Base-by-base conservation (phyloP, 768 basidiomycete genomes). In the Auriscalpium vulgare region DNA sequence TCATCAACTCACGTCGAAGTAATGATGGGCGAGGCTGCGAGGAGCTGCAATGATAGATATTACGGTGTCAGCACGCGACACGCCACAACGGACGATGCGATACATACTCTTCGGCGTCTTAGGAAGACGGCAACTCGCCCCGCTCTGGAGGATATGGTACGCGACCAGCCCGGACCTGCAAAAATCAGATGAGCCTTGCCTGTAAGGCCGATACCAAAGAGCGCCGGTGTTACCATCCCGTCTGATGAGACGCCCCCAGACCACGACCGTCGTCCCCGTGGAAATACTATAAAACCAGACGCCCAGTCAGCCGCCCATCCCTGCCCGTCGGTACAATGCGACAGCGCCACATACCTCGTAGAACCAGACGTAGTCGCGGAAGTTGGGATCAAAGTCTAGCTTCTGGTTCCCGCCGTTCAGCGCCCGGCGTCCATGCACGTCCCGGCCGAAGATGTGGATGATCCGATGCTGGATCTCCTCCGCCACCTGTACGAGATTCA, bases 391-490 rank as follows among this genome's bases (percentile, higher is more conserved):
- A 56, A 80, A 77, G 69, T 99, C 91, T 61, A 99, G 73, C 68
- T 85, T 89, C 37, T 81, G 76, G 65, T 88, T 88, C 8, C 92
- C 92, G 17, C 95, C 97, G 66, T 99, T 98, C 16, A 87, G 88
- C 0, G 97, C 94, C 43, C 97, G 78, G 58, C 82, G 79, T 10
- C 95, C 94, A 57, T 91, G 80, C 59, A 81, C 69, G 67, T 99
- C 95, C 29, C 94, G 84, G n/a, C 91, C 86, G 65, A 99, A 99
- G 64, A 99, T 93, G 69, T 98, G 94, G 55, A 98, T 99, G 59
- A 98, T 85, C n/a, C 97, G 87, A 67, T 98, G 95, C 70, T 98
- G 97, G 55, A 99, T 94, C 70, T 99, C 97, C 65, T 97, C 95
- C 6, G 97, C 93, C 17, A 95, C 93, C 56, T 83, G 80, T 10